Evolutionary conservation across 2,329 filamentous ascomycete genomes (phyloP).

Genomic region (Mariannaea elegans): DNA sequence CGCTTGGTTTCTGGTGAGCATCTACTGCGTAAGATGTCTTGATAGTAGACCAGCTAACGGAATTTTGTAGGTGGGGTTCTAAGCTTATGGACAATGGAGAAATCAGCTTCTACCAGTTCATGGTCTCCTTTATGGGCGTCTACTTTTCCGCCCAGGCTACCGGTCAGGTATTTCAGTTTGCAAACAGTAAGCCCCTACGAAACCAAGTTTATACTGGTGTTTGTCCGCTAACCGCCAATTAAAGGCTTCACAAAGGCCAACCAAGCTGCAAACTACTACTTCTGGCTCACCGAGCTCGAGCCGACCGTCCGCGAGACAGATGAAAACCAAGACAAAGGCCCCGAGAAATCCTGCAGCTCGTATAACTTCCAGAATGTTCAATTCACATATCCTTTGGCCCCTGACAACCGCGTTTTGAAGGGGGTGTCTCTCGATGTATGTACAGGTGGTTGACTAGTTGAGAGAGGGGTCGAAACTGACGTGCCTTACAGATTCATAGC

Average conservation of each 20-base stretch:
- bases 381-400: slow-evolving; percentile 44
- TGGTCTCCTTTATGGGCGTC: slow-evolving; percentile 60
- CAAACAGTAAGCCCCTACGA: slow-evolving; percentile 47
- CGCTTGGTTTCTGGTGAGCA: slow-evolving; percentile 48
- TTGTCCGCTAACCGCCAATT: too few species aligned
- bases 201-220: not conserved
- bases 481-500: not conserved
- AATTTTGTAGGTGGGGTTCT: slow-evolving; percentile 41
- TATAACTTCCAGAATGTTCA: slow-evolving; percentile 57
- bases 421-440: slow-evolving; percentile 33
- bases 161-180: slow-evolving; percentile 52
- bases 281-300: slow-evolving; percentile 48
- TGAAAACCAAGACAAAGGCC: slow-evolving; percentile 1
- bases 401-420: slow-evolving; percentile 23
- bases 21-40: not conserved
- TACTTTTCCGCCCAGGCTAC: slow-evolving; percentile 53
- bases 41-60: not conserved
- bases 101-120: slow-evolving; percentile 59
- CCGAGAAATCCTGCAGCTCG: slow-evolving; percentile 29
- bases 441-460: slow-evolving; percentile 48
- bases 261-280: slow-evolving; percentile 58
- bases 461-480: not conserved
- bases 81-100: slow-evolving; percentile 49
- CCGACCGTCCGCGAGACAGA: slow-evolving; percentile 15
- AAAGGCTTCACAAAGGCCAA: slow-evolving; percentile 58